Base-by-base conservation (phyloP, 2,329 filamentous ascomycete species). In the Fusarium sp. region DNA sequence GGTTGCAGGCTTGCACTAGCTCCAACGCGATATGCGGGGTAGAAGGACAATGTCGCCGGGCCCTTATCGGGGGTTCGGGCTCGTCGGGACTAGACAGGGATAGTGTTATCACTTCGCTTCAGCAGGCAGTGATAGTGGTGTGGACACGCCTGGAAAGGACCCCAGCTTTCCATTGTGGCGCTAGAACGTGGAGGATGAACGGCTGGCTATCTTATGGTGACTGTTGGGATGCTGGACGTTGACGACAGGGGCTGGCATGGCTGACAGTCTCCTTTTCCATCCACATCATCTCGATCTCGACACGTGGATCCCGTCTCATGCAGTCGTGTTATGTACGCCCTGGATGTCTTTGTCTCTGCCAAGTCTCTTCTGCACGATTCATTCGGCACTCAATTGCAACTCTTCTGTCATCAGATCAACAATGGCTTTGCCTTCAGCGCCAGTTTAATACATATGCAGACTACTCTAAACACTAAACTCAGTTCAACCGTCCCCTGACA, bases 401-500 rank as follows among this genome's bases (percentile, higher is more conserved):
- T 34, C 10, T 20, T 18, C 32, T 39, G 14, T 63, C 60, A 37
- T 50, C 39, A 35, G n/a, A 25, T 45, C 9, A 63, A 3, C 25
- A 48, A 25, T 25, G 13, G 23, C 41, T 23, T 65, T 70, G 50
- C 48, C 50, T 54, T 13, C 41, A 41, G 20, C 37, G 27, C 48
- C 8, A 13, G 8, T 16, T 10, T 4, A 52, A n/a, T 23, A 50
- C 54, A n/a, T 23, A 50, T 58, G 57, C 37, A 43, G 5, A 18
- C 25, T 37, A 30, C 20, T 25, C 20, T 35, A 39, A 37, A 25
- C 34, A 58, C 34, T 35, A 57, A 23, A 2, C 41, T 34, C 67
- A 74, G 58, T 74, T 75, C 16, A 76, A 37, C 0, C 70, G 63
- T 2, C 71, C 73, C 37, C 71, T 75, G 5, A 66, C 59, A 4